Evolutionary conservation across 2,329 filamentous ascomycete genomes (phyloP).

Genomic region (Colletotrichum scovillei): DNA sequence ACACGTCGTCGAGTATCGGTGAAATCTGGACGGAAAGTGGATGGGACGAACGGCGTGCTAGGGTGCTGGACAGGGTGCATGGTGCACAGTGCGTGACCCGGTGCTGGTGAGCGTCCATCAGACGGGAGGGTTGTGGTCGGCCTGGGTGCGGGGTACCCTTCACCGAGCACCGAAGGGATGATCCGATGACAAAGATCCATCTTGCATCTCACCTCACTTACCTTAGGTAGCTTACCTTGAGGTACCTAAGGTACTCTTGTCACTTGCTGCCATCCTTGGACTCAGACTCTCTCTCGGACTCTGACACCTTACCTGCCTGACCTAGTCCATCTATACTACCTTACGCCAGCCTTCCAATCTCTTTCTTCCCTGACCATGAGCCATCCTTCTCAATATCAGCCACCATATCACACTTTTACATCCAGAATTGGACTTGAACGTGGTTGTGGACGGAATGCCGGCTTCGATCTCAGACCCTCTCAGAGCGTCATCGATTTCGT

Average conservation of each 20-base stretch:
- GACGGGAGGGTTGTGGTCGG: no score
- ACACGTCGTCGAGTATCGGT: not conserved
- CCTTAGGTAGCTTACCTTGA: no score
- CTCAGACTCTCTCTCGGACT: not conserved
- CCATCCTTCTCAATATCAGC: not conserved
- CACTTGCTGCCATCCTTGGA: not conserved
- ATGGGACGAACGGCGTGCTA: not conserved
- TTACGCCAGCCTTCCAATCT: not conserved
- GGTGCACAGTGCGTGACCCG: not conserved
- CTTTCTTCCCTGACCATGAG: not conserved
- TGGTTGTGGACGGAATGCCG: not conserved
- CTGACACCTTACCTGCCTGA: not conserved
- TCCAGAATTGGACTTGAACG: not conserved
- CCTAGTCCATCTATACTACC: no score
- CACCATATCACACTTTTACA: not conserved
- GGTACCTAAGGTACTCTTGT: not conserved
- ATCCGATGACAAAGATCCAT: not conserved
- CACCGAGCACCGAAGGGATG: not conserved
- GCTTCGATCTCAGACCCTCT: not conserved
- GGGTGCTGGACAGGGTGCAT: not conserved
- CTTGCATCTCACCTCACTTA: no score
- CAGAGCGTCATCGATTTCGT: not conserved
- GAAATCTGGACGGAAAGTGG: not conserved
- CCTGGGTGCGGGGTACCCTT: not conserved
- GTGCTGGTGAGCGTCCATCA: no score